Conservation (phyloP, 2,329 filamentous ascomycete species). For the Fusarium protoensiforme region DNA sequence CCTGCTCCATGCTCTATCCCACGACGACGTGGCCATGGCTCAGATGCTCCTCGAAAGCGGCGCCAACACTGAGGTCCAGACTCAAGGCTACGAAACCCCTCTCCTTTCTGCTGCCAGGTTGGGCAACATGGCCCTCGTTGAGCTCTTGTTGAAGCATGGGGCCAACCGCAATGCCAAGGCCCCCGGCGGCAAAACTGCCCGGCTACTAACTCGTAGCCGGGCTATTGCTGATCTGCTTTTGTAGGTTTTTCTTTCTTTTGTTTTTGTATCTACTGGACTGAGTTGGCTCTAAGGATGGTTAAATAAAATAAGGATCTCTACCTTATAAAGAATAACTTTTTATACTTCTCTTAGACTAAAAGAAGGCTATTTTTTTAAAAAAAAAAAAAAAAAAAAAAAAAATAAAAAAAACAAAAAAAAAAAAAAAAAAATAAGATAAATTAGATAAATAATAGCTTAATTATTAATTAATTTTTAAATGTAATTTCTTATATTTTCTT, state of each 20-base stretch:
- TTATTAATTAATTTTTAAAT: too few species aligned
- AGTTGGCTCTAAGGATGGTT: neutral
- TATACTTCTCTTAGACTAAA: too few species aligned
- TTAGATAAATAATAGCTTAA: too few species aligned
- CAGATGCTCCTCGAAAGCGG: neutral
- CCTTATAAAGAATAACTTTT: too few species aligned
- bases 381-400: too few species aligned
- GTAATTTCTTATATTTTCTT: too few species aligned
- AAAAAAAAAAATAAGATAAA: too few species aligned
- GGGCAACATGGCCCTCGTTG: neutral
- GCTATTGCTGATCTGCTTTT: neutral
- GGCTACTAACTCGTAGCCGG: neutral
- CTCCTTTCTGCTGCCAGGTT: neutral
- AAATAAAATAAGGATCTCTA: too few species aligned
- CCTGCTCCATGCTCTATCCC: neutral
- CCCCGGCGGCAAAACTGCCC: neutral
- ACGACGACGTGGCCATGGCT: neutral
- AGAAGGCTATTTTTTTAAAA: too few species aligned
- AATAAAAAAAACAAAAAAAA: too few species aligned
- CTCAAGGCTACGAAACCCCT: rapidly evolving
- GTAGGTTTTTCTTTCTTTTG: neutral
- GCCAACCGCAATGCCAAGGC: neutral
- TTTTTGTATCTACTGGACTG: neutral
- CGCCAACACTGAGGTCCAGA: neutral
- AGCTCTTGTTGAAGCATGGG: neutral